phyloP scores from a whole-genome alignment of 768 basidiomycete species.

The Tulasnella sp. region DNA sequence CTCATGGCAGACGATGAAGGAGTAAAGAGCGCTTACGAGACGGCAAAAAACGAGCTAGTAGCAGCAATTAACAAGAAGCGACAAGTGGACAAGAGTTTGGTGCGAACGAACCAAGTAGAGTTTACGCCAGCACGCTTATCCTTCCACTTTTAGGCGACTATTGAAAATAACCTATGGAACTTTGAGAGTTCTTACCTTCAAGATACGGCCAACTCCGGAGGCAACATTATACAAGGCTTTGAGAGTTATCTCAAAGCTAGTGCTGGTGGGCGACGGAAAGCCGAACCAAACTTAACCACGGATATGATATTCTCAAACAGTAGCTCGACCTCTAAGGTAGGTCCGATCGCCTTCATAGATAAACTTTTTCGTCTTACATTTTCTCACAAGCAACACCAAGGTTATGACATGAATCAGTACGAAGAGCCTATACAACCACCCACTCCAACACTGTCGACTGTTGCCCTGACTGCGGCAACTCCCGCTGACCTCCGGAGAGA shows the following conservation, averaged over 20 bases:
- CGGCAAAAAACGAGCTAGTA: slow-evolving; percentile 67
- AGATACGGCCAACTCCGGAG: slow-evolving; percentile 75
- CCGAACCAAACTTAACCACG: slow-evolving; percentile 68
- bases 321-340: slow-evolving; percentile 71
- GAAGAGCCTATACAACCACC: slow-evolving; percentile 18
- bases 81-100: slow-evolving; percentile 69
- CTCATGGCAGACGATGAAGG: slow-evolving; percentile 22
- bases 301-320: slow-evolving; percentile 82
- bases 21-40: slow-evolving; percentile 47
- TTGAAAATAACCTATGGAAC: slow-evolving; percentile 74
- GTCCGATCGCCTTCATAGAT: not conserved
- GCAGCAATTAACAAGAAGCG: slow-evolving; percentile 72
- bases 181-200: slow-evolving; percentile 71
- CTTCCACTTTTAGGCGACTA: slow-evolving; percentile 52
- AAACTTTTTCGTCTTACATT: not conserved
- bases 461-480: slow-evolving; percentile 9
- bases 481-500: slow-evolving; percentile 10
- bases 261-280: slow-evolving; percentile 54
- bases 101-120: slow-evolving; percentile 37
- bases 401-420: slow-evolving; percentile 13
- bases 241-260: slow-evolving; percentile 82
- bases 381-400: not conserved
- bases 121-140: not conserved
- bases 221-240: slow-evolving; percentile 84
- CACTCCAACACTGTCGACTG: slow-evolving; percentile 19